Conservation (phyloP, 2,329 filamentous ascomycete genomes). For the Colletotrichum tropicale region DNA sequence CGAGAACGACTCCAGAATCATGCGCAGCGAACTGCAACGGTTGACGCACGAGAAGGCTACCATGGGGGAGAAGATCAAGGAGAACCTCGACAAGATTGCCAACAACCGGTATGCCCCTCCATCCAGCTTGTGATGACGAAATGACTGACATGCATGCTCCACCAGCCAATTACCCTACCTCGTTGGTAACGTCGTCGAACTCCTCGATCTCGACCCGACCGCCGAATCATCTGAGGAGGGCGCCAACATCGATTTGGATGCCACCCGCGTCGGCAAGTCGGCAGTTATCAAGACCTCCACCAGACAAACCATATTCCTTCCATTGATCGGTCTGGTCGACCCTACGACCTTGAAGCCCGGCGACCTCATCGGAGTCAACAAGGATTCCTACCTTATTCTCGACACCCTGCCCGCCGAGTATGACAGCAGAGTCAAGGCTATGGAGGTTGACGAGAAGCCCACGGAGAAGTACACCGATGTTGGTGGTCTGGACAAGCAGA, state of each 20-base stretch:
- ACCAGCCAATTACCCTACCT: slow-evolving; percentile 93
- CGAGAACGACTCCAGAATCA: slow-evolving; percentile 97
- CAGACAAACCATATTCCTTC: slow-evolving; percentile 96
- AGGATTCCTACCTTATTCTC: slow-evolving; percentile 96
- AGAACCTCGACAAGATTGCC: slow-evolving; percentile 98
- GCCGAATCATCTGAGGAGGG: slow-evolving; percentile 97
- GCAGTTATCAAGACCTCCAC: slow-evolving; percentile 99
- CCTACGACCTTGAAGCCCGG: slow-evolving; percentile 93
- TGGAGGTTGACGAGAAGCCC: slow-evolving; percentile 99
- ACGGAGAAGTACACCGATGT: slow-evolving; percentile 99
- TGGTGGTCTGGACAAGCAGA: slow-evolving; percentile 97
- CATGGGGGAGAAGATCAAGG: slow-evolving; percentile 99
- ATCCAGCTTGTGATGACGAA: neutral
- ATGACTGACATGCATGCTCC: slow-evolving; percentile 19
- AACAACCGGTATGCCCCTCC: slow-evolving; percentile 81
- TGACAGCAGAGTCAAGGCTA: slow-evolving; percentile 97
- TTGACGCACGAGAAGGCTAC: slow-evolving; percentile 93
- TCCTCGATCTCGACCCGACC: slow-evolving; percentile 94
- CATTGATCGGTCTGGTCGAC: slow-evolving; percentile 95
- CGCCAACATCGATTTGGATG: slow-evolving; percentile 97
- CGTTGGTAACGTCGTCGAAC: slow-evolving; percentile 96
- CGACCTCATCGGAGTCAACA: slow-evolving; percentile 97
- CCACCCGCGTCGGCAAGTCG: slow-evolving; percentile 94
- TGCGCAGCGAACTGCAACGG: slow-evolving; percentile 96
- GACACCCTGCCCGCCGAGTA: slow-evolving; percentile 98